A percentile compares a stretch with the other conserved stretches of the same genome.
Evolutionary conservation across 164 flowering plant species (phyloP).

Genomic region (Kingdonia uniflora): DNA sequence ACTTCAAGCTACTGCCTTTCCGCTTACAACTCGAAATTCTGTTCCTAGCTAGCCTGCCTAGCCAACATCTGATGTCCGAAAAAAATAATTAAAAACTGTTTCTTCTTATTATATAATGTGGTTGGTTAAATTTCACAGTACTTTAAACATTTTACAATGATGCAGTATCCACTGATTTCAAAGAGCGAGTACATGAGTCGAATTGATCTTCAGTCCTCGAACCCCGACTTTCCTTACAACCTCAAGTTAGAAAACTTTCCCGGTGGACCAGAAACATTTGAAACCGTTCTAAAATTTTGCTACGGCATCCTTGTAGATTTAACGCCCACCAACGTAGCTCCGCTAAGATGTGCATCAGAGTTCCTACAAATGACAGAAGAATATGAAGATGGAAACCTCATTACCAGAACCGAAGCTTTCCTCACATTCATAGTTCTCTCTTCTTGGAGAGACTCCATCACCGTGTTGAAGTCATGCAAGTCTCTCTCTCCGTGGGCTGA

Average conservation of each 20-base stretch:
- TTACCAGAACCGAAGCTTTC: slow-evolving; percentile 76
- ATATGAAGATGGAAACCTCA: slow-evolving; percentile 69
- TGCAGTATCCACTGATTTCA: slow-evolving; percentile 58
- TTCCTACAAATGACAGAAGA: slow-evolving; percentile 84
- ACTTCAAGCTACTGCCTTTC: too few relatives aligned
- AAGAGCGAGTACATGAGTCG: slow-evolving; percentile 55
- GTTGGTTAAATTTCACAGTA: too few relatives aligned
- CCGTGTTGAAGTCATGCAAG: slow-evolving; percentile 61
- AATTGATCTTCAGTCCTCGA: slow-evolving; percentile 26
- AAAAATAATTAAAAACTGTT: too few relatives aligned
- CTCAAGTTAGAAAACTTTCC: slow-evolving; percentile 66
- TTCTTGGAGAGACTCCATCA: slow-evolving; percentile 70
- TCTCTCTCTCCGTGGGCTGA: slow-evolving; percentile 88
- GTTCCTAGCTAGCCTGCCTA: too few relatives aligned
- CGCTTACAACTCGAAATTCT: too few relatives aligned
- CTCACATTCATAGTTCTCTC: slow-evolving; percentile 61
- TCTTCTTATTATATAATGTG: too few relatives aligned
- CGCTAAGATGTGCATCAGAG: slow-evolving; percentile 78
- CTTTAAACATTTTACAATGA: too few relatives aligned
- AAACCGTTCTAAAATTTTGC: slow-evolving; percentile 51
- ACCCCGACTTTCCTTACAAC: slow-evolving; percentile 18
- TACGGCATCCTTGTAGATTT: slow-evolving; percentile 61
- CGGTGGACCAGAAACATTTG: slow-evolving; percentile 72
- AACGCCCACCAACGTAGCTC: slow-evolving; percentile 44
- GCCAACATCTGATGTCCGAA: too few relatives aligned